Percentiles rank a stretch among this genome's conserved stretches.
Conservation (phyloP, 1,139 yeast genomes). For the Kluyveromyces sp. region DNA sequence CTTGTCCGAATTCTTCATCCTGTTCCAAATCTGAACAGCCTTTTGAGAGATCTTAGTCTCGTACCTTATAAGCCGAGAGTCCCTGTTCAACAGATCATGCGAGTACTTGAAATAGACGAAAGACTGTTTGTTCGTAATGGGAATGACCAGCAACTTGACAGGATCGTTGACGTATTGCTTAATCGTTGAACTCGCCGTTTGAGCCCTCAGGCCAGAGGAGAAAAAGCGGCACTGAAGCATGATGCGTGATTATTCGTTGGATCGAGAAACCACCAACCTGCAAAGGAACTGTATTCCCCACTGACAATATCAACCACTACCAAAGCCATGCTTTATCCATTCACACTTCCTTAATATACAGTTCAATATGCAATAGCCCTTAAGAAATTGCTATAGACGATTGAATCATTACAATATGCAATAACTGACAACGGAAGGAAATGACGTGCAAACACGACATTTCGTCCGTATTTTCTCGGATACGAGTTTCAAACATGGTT, state of each 20-base stretch:
- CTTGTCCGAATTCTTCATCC: constrained; percentile 37
- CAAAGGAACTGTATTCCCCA: no score
- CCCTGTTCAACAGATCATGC: constrained; percentile 31
- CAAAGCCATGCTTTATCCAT: no score
- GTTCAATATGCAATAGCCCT: background rate
- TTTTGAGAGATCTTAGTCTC: constrained; percentile 39
- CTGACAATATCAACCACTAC: background rate
- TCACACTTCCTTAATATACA: background rate
- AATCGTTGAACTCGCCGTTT: constrained; percentile 1
- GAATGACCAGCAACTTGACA: constrained; percentile 49
- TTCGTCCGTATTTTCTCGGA: no score
- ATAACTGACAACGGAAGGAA: background rate
- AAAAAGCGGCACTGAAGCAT: background rate
- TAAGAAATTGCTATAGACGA: background rate
- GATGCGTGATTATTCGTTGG: background rate
- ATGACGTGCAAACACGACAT: no score
- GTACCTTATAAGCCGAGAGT: constrained; percentile 28
- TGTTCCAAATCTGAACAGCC: constrained; percentile 44
- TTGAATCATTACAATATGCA: background rate
- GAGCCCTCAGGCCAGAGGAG: background rate
- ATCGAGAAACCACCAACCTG: no score
- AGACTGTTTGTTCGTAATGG: constrained; percentile 50
- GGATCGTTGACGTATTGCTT: constrained; percentile 29
- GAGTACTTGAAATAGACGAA: constrained; percentile 57
- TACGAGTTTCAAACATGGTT: no score